Percentiles rank a stretch among this genome's conserved stretches.
Evolutionary conservation across 345 rosid species (phyloP).

Genomic region (Diplotaxis tenuifolia): DNA sequence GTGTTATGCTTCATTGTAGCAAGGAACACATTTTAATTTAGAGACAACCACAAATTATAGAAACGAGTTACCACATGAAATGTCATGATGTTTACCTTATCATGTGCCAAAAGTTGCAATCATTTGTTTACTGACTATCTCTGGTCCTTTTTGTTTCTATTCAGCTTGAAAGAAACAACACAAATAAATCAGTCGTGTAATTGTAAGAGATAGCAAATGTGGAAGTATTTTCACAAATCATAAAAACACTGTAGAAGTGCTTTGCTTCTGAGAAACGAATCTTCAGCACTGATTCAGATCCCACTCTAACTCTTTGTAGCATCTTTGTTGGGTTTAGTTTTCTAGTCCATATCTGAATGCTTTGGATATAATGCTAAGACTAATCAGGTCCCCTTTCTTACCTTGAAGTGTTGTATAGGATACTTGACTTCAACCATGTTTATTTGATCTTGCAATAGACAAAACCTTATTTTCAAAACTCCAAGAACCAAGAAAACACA

Average conservation of each 20-base stretch:
- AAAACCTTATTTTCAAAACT: conserved; percentile 6
- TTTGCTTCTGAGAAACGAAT: too few relatives aligned
- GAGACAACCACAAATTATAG: neutral
- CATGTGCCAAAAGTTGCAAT: neutral
- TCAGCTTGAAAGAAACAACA: too few relatives aligned
- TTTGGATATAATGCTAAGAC: neutral
- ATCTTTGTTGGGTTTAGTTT: too few relatives aligned
- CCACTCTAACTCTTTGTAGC: too few relatives aligned
- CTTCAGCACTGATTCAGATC: too few relatives aligned
- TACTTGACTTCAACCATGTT: conserved; percentile 84
- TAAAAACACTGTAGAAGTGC: too few relatives aligned
- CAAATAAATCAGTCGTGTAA: too few relatives aligned
- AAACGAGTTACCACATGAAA: neutral
- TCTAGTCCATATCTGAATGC: too few relatives aligned
- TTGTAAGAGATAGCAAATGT: too few relatives aligned
- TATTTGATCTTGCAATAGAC: conserved; percentile 73
- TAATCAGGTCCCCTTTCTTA: conserved; percentile 27
- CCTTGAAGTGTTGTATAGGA: conserved; percentile 87
- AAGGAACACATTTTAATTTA: neutral
- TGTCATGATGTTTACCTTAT: neutral
- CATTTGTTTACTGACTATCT: neutral
- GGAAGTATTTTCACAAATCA: too few relatives aligned
- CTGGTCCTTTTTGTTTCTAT: neutral
- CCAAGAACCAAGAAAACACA: neutral
- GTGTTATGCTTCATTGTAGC: neutral